A percentile compares a stretch with the other conserved stretches of the same genome.
Evolutionary conservation across 441 rosid genomes (phyloP).

Genomic region (Codiaeum variegatum): DNA sequence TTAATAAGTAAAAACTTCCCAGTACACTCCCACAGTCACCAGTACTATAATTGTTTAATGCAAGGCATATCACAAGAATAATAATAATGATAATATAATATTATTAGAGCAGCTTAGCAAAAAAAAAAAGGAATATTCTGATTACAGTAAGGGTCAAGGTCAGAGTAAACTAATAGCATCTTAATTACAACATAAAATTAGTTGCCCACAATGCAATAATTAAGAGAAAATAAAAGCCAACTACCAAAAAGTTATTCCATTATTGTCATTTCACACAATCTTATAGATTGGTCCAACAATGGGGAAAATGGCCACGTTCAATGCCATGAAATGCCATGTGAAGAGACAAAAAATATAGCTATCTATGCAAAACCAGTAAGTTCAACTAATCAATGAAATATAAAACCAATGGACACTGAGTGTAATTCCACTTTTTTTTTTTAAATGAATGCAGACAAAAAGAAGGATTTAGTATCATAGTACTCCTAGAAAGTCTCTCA

Average conservation of each 20-base stretch:
- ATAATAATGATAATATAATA: neutral
- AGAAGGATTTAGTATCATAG: constrained; percentile 25
- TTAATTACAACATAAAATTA: neutral
- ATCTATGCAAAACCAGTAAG: constrained; percentile 8
- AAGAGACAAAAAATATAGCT: constrained; percentile 24
- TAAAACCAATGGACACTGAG: constrained; percentile 40
- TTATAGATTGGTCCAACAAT: constrained; percentile 16
- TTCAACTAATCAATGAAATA: constrained; percentile 24
- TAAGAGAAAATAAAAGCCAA: neutral
- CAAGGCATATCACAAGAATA: neutral
- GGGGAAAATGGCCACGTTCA: constrained; percentile 18
- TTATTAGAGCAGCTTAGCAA: neutral
- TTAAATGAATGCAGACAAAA: constrained; percentile 23
- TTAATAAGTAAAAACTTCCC: constrained; percentile 22
- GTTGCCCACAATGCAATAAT: constrained; percentile 14
- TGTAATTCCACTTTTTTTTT: constrained; percentile 37
- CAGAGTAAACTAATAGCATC: neutral
- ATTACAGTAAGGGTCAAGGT: neutral
- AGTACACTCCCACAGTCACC: constrained; percentile 23
- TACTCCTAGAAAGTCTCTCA: constrained; percentile 8
- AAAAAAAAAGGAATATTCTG: neutral
- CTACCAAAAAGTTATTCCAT: constrained; percentile 9
- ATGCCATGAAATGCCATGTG: constrained; percentile 3
- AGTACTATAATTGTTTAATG: constrained; percentile 1
- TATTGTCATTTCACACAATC: constrained; percentile 8